Evolutionary conservation across 2,329 filamentous ascomycete species (phyloP), one percentile per base, ranked within the genome.

Genomic region (Rhynchosporium graminicola): DNA sequence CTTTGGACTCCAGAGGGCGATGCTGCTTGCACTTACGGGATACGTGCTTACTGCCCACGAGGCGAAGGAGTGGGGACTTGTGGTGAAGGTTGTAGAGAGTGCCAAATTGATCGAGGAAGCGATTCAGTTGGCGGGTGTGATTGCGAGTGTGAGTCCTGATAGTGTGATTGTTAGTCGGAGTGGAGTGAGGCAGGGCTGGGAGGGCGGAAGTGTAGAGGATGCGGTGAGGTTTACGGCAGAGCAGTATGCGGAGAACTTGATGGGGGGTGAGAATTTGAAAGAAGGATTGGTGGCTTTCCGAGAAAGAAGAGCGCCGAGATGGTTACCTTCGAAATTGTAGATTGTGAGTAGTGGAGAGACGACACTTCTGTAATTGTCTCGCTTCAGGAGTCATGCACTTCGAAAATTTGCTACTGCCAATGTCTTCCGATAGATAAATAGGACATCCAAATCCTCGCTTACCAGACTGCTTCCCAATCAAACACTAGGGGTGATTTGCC

Each of bases 281-380:
- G 80, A 82, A 64, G 81, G 81, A 1, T 66, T 83, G 58, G 74
- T 72, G 63, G 82, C 82, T 4, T 85, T 84, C 76, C 77, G 77
- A 42, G 76, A 79, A 70, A 83, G 82, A 74, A 74, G 78, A 68
- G 74, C 77, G 66, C 80, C 81, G 20, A 69, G 77, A 31, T 83
- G 80, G 80, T 77, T 77, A 54, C 76, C 79, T 33, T 57, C 54
- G n/a, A 57, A 57, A 26, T 36, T 57, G 33, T 54, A 54, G 36
- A 4, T 38, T 10, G 33, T 33, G 33, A 9, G 9, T 40, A 20
- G n/a, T 28, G 33, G 20, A 20, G 20, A 20, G 20, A 20, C 20
- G 20, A 20, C 20, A 20, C 20, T 20, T 20, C 20, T 20, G 20
- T 20, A 20, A 20, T 20, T 20, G 20, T 20, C 20, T 20, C 20